Base-by-base conservation (phyloP, 2,329 filamentous ascomycete genomes). In the Dothiorella sarmentorum region DNA sequence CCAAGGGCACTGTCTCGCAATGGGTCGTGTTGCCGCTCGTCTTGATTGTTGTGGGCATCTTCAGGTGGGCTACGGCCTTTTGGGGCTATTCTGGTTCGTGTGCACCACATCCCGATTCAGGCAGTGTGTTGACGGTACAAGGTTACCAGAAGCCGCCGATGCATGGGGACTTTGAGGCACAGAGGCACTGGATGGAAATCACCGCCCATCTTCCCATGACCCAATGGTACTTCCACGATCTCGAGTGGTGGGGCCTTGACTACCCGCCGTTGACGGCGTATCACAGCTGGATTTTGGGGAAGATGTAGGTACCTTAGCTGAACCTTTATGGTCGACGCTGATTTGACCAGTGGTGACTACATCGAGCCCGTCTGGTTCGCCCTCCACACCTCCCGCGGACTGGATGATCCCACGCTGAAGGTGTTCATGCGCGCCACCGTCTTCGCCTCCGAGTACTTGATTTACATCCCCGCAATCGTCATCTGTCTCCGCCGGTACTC, bases 131-230 rank as follows among this genome's bases (percentile, higher is more conserved):
- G 29, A 58, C 22, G 33, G 10, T 13, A 10, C 15, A 5, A 91
- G 89, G 93, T 58, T 89, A 87, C 68, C 79, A 87, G 60, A 85
- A 84, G 61, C 92, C 92, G 33, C 94, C 94, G 5, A 91, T 97
- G 85, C 89, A 92, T 69, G 94, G 94, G 64, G 94, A 99, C 74
- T 99, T 96, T 75, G 94, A 99, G 78, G 94, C 95, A 3, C 94
- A 99, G 73, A 81, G 94, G 66, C 94, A 99, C 74, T 99, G 94
- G 94, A 96, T 99, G 92, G 94, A 99, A 70, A 80, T 99, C 64
- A 97, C 94, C 2, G 89, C 85, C 7, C 85, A 96, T 61, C 80
- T 99, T 2, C 94, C 94, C 13, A 81, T 95, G 35, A 94, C 91
- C 10, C 89, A 94, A 73, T 99, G 95, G 94, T 99, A 99, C 74